Evolutionary conservation across 768 basidiomycete species (phyloP).

Genomic region (Rubroboletus pulcherrimus): DNA sequence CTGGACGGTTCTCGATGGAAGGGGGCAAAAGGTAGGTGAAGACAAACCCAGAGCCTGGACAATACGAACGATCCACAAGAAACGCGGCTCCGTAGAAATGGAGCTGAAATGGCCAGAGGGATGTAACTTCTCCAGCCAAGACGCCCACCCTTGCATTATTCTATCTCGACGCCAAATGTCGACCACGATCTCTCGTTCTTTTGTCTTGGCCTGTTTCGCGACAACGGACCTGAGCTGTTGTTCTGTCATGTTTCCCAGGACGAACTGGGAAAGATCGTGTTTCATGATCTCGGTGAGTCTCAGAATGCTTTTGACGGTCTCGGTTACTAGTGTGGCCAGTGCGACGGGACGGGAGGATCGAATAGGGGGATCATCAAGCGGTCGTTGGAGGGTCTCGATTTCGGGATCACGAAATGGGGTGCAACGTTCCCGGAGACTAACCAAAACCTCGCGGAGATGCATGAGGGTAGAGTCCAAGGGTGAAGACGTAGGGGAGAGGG

Average conservation of each 20-base stretch:
- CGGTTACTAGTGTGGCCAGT: slow-evolving; percentile 47
- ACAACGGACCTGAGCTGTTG: slow-evolving; percentile 49
- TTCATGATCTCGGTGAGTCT: slow-evolving; percentile 61
- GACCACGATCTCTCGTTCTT: slow-evolving; percentile 54
- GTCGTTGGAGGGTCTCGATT: slow-evolving; percentile 42
- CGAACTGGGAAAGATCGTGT: slow-evolving; percentile 60
- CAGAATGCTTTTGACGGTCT: slow-evolving; percentile 46
- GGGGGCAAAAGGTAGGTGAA: slow-evolving; percentile 34
- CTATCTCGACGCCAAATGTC: slow-evolving; percentile 43
- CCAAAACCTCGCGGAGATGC: slow-evolving; percentile 52
- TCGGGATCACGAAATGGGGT: slow-evolving; percentile 60
- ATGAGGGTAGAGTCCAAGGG: slow-evolving; percentile 56
- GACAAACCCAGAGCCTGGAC: slow-evolving; percentile 44
- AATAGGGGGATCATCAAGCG: slow-evolving; percentile 32
- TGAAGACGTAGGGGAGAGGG: slow-evolving; percentile 63
- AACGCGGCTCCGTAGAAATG: slow-evolving; percentile 14
- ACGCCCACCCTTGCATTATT: slow-evolving; percentile 20
- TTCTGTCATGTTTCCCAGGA: slow-evolving; percentile 66
- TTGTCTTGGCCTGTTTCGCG: slow-evolving; percentile 46
- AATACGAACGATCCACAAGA: slow-evolving; percentile 47
- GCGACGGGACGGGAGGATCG: slow-evolving; percentile 21
- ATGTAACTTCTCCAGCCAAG: slow-evolving; percentile 19
- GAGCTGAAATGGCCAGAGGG: slow-evolving; percentile 7
- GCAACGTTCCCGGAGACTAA: slow-evolving; percentile 54
- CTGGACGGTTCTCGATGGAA: slow-evolving; percentile 25